Base-by-base conservation (phyloP, 1,139 yeast species). In the Yamadazyma spencermartinsiae region DNA sequence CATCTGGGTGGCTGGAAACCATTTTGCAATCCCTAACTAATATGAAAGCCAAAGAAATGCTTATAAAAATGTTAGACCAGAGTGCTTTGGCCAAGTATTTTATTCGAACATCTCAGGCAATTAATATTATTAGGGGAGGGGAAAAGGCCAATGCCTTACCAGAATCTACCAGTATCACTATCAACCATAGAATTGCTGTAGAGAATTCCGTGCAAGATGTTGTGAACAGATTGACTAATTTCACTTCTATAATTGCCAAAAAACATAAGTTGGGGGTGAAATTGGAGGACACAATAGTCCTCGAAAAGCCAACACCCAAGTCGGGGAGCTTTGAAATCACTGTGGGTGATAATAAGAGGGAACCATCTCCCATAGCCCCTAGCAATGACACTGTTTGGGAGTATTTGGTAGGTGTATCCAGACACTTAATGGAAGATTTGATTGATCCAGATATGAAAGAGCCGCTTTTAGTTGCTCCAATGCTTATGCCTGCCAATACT, bases 351-450 rank as follows among this genome's bases (percentile, higher is more conserved):
- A 20, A 20, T 20, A 20, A 20, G 23, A 20, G 23, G 23, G 74
- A 74, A 39, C 82, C 85, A 4, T 80, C 86, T 1, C 86, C 86
- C 3, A 54, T 71, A 4, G 69, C 85, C 0, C 74, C 76, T 4
- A 63, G 62, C 35, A 73, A 72, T 31, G 63, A 58, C n/a, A 44
- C 44, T 11, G 58, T 67, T 7, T 81, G 83, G 82, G 65, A 69
- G 28, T 44, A 67, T 2, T 65, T 79, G 33, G 74, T 76, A 0
- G 83, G 85, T 5, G 63, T 82, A 2, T 69, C 79, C 35, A 70
- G 77, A 35, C 74, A 77, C 45, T 64, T 79, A 29, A 80, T 68
- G 49, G 80, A 76, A 46, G 73, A 76, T 28, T 55, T 70, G 37
- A 51, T 53, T 31, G 52, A 61, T 4, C 23, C 23, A 20, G 23